Conservation (phyloP, 1,284 basidiomycete species). For the Exobasidium rhododendri region DNA sequence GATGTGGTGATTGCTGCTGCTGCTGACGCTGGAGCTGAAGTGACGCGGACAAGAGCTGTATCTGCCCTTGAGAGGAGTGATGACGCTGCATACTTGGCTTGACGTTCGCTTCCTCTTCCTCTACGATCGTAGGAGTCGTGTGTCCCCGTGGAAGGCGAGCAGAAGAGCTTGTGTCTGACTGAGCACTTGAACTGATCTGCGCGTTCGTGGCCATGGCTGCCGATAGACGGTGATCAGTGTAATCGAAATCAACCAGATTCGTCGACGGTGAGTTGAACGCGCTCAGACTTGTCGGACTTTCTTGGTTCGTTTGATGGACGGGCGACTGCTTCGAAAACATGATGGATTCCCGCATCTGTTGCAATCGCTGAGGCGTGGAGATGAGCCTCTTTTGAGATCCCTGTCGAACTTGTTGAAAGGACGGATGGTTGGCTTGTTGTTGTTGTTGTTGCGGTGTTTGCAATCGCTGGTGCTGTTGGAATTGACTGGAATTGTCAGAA, state of each 20-base stretch:
- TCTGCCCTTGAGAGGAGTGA: not conserved
- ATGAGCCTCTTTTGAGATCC: not conserved
- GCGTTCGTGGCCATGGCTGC: slow-evolving; percentile 37
- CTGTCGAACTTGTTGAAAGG: not conserved
- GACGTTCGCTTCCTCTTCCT: slow-evolving; percentile 37
- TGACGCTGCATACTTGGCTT: not conserved
- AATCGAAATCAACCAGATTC: slow-evolving; percentile 16
- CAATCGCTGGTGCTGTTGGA: not conserved
- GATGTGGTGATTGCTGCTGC: slow-evolving; percentile 3
- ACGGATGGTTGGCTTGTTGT: not conserved
- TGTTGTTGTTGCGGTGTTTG: not conserved
- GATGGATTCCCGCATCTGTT: slow-evolving; percentile 2
- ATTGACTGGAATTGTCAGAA: not conserved
- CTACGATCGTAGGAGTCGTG: slow-evolving; percentile 45
- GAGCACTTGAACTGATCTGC: slow-evolving; percentile 22
- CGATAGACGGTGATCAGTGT: slow-evolving; percentile 36
- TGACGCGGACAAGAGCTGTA: slow-evolving; percentile 1
- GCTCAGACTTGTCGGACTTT: not conserved
- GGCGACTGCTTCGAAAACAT: not conserved
- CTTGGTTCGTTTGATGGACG: not conserved
- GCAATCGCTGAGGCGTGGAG: slow-evolving; percentile 1
- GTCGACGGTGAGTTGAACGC: not conserved
- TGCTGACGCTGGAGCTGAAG: too few species aligned
- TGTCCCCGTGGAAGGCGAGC: slow-evolving; percentile 18
- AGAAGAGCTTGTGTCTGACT: slow-evolving; percentile 16